Percentiles rank a stretch among this genome's conserved stretches.
Evolutionary conservation across 305 asterid genomes (phyloP).

Genomic region (Fraxinus xanthoxyloides): DNA sequence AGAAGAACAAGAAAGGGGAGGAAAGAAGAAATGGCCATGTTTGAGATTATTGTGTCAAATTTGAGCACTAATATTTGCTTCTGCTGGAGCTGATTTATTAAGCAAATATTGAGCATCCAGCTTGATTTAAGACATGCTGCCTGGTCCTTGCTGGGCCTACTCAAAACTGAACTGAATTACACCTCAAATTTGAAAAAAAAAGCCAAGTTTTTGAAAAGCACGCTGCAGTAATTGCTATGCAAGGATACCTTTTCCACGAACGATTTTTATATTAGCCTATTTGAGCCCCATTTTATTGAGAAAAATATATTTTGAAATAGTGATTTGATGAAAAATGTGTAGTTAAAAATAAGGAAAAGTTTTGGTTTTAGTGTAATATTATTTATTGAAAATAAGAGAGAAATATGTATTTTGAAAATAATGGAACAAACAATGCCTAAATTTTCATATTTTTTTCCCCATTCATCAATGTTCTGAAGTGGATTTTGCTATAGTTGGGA

Average conservation of each 20-base stretch:
- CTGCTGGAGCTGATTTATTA: constrained; percentile 12
- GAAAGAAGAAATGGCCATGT: constrained; percentile 42
- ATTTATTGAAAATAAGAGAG: not conserved
- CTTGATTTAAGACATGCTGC: not conserved
- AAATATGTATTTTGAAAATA: no score
- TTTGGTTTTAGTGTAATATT: not conserved
- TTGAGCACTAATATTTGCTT: constrained; percentile 15
- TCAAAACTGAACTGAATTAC: not conserved
- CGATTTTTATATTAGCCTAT: not conserved
- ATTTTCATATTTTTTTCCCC: not conserved
- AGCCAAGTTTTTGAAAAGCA: not conserved
- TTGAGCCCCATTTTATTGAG: not conserved
- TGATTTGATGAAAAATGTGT: not conserved
- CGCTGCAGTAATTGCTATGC: not conserved
- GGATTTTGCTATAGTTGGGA: constrained; percentile 12
- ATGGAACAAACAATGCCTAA: no score
- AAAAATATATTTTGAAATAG: not conserved
- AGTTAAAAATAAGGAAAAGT: no score
- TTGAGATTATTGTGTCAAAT: constrained; percentile 18
- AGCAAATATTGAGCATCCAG: constrained; percentile 1
- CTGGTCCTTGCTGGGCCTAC: not conserved
- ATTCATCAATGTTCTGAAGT: not conserved
- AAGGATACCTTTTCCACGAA: not conserved
- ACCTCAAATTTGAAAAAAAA: not conserved
- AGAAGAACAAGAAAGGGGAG: constrained; percentile 26